phyloP scores from a whole-genome alignment of 164 flowering plant genomes.

The Houttuynia cordata region DNA sequence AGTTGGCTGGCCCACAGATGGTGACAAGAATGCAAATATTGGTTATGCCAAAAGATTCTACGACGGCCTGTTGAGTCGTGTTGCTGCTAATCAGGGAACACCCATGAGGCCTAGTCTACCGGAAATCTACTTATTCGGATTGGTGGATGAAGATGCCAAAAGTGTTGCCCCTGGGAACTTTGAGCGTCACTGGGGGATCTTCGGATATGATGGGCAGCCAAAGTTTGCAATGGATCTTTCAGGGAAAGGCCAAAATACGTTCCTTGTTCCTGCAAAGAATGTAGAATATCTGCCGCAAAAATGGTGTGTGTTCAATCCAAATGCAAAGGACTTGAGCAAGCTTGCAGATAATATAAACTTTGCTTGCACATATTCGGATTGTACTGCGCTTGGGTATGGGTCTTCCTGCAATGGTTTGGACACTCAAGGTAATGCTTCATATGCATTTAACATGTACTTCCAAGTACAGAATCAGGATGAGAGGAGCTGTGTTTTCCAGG shows the following conservation, averaged over 20 bases:
- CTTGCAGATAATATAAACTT: constrained; percentile 25
- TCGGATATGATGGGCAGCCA: constrained; percentile 33
- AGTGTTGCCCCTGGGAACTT: constrained; percentile 35
- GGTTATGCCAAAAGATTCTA: constrained; percentile 26
- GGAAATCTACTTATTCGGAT: constrained; percentile 34
- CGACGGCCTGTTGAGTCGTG: constrained; percentile 19
- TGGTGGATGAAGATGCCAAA: constrained; percentile 43
- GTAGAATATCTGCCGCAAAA: constrained; percentile 20
- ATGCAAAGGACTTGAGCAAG: constrained; percentile 18
- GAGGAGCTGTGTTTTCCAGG: constrained; percentile 30
- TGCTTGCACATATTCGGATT: constrained; percentile 34
- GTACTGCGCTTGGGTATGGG: constrained; percentile 36
- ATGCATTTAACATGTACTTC: constrained; percentile 38
- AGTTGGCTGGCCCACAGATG: constrained; percentile 49
- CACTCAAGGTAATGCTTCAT: constrained; percentile 30
- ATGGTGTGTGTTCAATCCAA: constrained; percentile 31
- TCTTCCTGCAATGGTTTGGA: constrained; percentile 32
- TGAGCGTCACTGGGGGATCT: constrained; percentile 47
- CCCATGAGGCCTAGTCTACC: constrained; percentile 27
- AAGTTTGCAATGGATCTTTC: constrained; percentile 28
- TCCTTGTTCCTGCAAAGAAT: constrained; percentile 20
- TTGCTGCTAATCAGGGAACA: constrained; percentile 28
- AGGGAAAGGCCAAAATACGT: constrained; percentile 19
- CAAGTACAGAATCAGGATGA: constrained; percentile 27
- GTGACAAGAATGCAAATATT: constrained; percentile 28